phyloP scores from a whole-genome alignment of 345 rosid genomes.

The Citrus mangshanensis region DNA sequence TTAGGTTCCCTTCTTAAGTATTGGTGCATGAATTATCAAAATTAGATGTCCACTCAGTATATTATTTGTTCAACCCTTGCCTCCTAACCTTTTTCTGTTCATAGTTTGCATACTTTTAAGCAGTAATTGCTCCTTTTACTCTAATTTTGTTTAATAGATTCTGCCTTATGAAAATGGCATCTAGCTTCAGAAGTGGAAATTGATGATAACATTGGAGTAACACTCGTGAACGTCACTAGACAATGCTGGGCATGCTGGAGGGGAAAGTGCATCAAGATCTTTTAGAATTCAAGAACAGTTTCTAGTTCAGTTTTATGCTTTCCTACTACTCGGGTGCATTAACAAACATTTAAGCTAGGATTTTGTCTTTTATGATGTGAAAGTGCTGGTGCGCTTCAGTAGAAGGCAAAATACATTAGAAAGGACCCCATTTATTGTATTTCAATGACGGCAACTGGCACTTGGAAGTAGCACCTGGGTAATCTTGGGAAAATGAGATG shows the following conservation, averaged over 20 bases:
- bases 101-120: not conserved
- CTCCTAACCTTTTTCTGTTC: not conserved
- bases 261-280: not conserved
- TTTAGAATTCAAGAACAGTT: not conserved
- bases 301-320: not conserved
- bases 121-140: not conserved
- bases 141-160: not conserved
- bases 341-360: not conserved
- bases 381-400: not conserved
- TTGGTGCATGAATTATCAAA: not conserved
- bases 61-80: not conserved
- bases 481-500: not conserved
- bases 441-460: not conserved
- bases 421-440: not conserved
- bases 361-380: not conserved
- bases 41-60: not conserved
- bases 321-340: not conserved
- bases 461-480: not conserved
- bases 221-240: not conserved
- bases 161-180: not conserved
- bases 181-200: not conserved
- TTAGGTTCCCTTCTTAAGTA: conserved; percentile 1
- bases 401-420: not conserved
- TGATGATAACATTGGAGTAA: conserved; percentile 1
- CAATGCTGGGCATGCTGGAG: not conserved